Percentiles rank a stretch among this genome's conserved stretches.
These are phyloP conservation scores for Cryptosporidium tyzzeri DNA, from an alignment of 169 alveolate genomes.

Conservation along the genomic window DNA sequence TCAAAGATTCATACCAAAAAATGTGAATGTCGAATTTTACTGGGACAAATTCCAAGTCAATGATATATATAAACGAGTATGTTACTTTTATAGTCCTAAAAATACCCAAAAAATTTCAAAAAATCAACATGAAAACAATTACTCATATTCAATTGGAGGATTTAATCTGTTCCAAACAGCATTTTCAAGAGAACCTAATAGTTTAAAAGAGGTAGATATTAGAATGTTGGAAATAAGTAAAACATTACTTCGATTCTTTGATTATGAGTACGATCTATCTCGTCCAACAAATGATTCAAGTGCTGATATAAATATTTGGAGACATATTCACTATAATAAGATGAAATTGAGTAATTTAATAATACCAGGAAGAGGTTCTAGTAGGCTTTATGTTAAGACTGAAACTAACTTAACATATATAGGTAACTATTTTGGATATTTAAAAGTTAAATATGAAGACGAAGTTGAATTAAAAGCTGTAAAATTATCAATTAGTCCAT, in stretches of 20 bases:
- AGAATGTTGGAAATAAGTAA: background rate
- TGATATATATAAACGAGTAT: background rate
- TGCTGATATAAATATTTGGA: conserved; percentile 18
- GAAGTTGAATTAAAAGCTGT: conserved; percentile 7
- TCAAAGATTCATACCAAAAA: background rate
- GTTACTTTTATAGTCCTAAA: conserved; percentile 8
- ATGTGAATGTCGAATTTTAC: conserved; percentile 5
- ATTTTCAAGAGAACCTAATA: background rate
- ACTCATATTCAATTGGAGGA: background rate
- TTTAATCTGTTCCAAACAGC: background rate
- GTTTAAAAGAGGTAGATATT: background rate
- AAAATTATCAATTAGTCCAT: background rate
- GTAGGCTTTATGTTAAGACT: conserved; percentile 16
- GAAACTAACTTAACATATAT: background rate
- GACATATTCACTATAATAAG: conserved; percentile 12
- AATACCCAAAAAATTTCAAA: background rate
- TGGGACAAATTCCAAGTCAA: conserved; percentile 37
- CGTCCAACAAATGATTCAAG: conserved; percentile 30
- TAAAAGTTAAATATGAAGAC: conserved; percentile 12
- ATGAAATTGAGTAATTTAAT: conserved; percentile 7
- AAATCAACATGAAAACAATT: background rate
- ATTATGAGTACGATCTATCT: conserved; percentile 39
- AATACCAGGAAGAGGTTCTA: conserved; percentile 65
- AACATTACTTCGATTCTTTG: conserved; percentile 29
- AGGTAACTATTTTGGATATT: conserved; percentile 22